phyloP scores from a whole-genome alignment of 1,284 basidiomycete genomes.

The Gomphus bonarii region DNA sequence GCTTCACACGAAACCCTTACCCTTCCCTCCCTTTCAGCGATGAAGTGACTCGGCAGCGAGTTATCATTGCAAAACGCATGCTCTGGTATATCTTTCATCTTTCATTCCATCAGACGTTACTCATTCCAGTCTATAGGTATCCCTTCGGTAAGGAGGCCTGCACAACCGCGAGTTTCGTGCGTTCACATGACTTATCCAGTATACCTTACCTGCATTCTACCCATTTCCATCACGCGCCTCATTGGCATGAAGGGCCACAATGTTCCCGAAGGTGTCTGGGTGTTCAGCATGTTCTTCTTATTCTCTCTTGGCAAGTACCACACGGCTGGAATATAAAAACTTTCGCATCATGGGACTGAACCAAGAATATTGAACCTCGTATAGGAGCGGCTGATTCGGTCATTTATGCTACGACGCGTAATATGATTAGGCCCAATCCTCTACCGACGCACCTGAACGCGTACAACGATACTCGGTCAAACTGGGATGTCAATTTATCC shows the following conservation, averaged over 20 bases:
- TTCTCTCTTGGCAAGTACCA: constrained; percentile 5
- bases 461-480: background rate
- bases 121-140: constrained; percentile 1
- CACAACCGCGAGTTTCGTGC: background rate
- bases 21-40: background rate
- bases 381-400: constrained; percentile 6
- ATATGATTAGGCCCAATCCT: background rate
- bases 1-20: constrained; percentile 13
- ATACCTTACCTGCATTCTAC: constrained; percentile 9
- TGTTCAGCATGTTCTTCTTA: constrained; percentile 9
- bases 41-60: background rate
- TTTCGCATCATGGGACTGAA: background rate
- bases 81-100: background rate
- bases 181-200: background rate
- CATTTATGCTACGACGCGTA: constrained; percentile 7
- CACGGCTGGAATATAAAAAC: background rate
- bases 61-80: constrained; percentile 7
- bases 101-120: background rate
- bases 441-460: background rate
- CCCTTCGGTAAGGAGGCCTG: background rate
- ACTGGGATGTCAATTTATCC: background rate
- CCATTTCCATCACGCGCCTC: constrained; percentile 5
- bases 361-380: background rate
- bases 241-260: background rate
- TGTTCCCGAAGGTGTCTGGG: constrained; percentile 3